Conservation (phyloP, 2,329 filamentous ascomycete genomes). For the Fusarium circinatum region DNA sequence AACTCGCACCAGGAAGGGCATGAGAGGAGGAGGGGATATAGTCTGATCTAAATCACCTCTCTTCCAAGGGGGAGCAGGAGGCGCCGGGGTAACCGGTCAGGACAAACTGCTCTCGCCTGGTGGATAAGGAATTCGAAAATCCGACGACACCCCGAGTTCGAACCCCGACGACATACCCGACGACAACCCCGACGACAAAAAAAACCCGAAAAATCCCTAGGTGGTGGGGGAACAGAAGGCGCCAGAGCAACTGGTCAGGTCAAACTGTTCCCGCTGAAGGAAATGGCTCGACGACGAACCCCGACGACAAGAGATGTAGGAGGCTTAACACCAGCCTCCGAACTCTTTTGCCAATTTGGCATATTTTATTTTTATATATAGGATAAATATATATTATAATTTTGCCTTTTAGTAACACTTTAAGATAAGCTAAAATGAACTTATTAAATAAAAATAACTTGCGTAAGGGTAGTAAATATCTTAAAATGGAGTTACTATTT, state of each 20-base stretch:
- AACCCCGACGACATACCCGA: constrained; percentile 5
- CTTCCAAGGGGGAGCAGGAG: constrained; percentile 31
- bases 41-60: neutral
- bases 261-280: constrained; percentile 38
- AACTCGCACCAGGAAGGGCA: neutral
- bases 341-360: constrained; percentile 43
- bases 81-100: constrained; percentile 44
- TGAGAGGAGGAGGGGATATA: constrained; percentile 20
- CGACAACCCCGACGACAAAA: neutral
- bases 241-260: constrained; percentile 43
- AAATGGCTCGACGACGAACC: constrained; percentile 9
- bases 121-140: constrained; percentile 11
- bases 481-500: neutral
- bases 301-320: constrained; percentile 44
- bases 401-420: neutral
- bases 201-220: neutral
- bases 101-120: constrained; percentile 40
- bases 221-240: constrained; percentile 23
- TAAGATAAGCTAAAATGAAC: neutral
- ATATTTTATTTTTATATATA: neutral
- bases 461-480: neutral
- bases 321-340: constrained; percentile 30
- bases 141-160: constrained; percentile 27
- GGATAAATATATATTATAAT: rapidly evolving
- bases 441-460: rapidly evolving